Evolutionary conservation across 192 early-diverging fungal species (phyloP), one percentile per base, ranked within the genome.

Genomic region (Backusella westeae): DNA sequence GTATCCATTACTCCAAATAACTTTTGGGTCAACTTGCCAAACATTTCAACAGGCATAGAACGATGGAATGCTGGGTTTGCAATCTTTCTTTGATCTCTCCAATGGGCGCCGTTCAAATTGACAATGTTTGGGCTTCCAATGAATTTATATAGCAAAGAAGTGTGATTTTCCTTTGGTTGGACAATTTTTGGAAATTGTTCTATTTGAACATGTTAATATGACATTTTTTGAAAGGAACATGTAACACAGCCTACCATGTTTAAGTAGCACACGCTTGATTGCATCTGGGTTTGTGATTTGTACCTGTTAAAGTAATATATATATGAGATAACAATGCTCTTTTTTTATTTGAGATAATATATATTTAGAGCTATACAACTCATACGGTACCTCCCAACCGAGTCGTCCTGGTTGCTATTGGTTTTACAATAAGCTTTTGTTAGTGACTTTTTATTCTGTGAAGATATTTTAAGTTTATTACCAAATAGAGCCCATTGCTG

Each of bases 31-130:
- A 78, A 10, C 7, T 39, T 15, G 6, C 76, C 73, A 67, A 81
- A 81, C 5, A 77, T 26, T n/a, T 71, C 56, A 2, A 75, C 73
- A 34, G 76, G 80, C 67, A 81, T 75, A 10, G 80, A 73, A 32
- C 76, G 68, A 53, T 78, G 70, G 41, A 81, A 81, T 42, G 73
- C 80, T 67, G 76, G 76, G 75, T 78, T 75, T 41, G 67, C 73
- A 29, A 79, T 71, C 68, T 79, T 46, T 21, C 26, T 34, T 46
- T 63, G 46, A 39, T 42, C 46, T n/a, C 46, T 49, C 46, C 46
- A 49, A n/a, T 49, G 46, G 3, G 19, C 46, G 17, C 46, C 46
- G 19, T 49, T 49, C 6, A 49, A 49, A 21, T 49, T 49, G 5
- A 49, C 46, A 7, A 49, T 49, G 6, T 49, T 49, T n/a, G 46